Evolutionary conservation across 306 rosid species (phyloP).

Genomic region (Rosa rugosa): DNA sequence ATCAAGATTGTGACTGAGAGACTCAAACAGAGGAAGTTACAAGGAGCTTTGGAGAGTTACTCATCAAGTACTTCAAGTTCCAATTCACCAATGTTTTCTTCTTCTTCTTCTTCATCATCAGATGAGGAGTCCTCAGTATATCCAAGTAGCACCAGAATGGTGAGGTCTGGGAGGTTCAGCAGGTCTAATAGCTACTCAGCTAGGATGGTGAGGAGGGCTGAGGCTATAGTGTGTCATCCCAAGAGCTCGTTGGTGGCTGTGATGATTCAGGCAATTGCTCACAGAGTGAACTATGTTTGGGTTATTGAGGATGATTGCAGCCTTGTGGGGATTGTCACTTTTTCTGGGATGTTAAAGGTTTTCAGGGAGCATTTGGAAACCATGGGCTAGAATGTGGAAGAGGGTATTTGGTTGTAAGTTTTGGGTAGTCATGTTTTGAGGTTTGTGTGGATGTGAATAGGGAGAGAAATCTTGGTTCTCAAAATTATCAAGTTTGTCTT

Average conservation of each 20-base stretch:
- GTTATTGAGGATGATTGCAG: conserved; percentile 88
- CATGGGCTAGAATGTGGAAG: conserved; percentile 18
- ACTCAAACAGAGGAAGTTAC: conserved; percentile 61
- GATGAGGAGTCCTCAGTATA: conserved; percentile 67
- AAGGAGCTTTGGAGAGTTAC: conserved; percentile 59
- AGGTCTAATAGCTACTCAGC: conserved; percentile 80
- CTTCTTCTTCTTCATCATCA: conserved; percentile 45
- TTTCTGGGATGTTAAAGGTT: conserved; percentile 70
- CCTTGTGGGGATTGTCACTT: conserved; percentile 82
- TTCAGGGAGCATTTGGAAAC: conserved; percentile 68
- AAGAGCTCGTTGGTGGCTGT: conserved; percentile 89
- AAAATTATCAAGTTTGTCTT: conserved; percentile 4
- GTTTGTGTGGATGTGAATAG: conserved; percentile 12
- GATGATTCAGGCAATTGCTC: conserved; percentile 97
- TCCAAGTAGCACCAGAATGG: conserved; percentile 29
- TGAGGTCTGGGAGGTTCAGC: conserved; percentile 47
- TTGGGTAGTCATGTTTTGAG: not conserved
- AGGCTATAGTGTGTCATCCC: conserved; percentile 90
- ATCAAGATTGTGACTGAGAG: conserved; percentile 63
- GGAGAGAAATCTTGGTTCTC: not conserved
- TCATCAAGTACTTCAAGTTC: conserved; percentile 29
- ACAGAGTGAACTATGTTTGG: conserved; percentile 90
- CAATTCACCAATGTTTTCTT: conserved; percentile 12
- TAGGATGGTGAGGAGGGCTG: conserved; percentile 76
- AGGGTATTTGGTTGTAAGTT: not conserved